These are phyloP conservation scores for Trichoderma koningii DNA, from an alignment of 2,329 filamentous ascomycete genomes.

Conservation along the genomic window DNA sequence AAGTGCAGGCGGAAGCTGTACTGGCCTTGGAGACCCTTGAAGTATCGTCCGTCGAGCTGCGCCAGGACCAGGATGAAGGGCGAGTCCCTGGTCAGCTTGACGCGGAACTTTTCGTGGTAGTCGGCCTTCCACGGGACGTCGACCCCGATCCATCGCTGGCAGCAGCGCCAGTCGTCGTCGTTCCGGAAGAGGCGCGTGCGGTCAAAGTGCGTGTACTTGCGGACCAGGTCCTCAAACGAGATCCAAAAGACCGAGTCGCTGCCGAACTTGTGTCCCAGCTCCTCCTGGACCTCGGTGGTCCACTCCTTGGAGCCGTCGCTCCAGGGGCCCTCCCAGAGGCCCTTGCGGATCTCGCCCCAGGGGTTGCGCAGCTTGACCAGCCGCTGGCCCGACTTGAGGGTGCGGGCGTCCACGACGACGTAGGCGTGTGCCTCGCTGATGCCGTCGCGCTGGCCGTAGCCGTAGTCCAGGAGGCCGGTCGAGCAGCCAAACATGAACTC, in stretches of 20 bases:
- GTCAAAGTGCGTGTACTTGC: slow-evolving; percentile 63
- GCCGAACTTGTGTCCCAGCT: slow-evolving; percentile 61
- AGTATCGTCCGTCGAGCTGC: slow-evolving; percentile 64
- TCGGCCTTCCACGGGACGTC: slow-evolving; percentile 63
- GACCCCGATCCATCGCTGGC: slow-evolving; percentile 62
- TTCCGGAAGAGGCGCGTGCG: slow-evolving; percentile 63
- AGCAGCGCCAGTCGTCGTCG: slow-evolving; percentile 55
- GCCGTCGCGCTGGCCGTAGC: slow-evolving; percentile 61
- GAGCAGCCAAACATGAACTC: slow-evolving; percentile 77
- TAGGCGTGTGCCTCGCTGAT: slow-evolving; percentile 63
- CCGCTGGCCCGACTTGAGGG: slow-evolving; percentile 54
- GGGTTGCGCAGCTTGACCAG: slow-evolving; percentile 62
- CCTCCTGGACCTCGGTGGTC: slow-evolving; percentile 58
- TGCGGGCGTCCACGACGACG: slow-evolving; percentile 60
- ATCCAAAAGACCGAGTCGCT: slow-evolving; percentile 67
- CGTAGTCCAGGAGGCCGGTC: slow-evolving; percentile 63
- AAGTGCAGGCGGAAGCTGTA: slow-evolving; percentile 56
- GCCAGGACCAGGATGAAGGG: slow-evolving; percentile 62
- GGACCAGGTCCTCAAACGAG: slow-evolving; percentile 61
- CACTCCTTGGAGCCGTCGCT: slow-evolving; percentile 63
- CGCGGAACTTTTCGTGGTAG: slow-evolving; percentile 63
- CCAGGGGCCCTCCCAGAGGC: slow-evolving; percentile 62
- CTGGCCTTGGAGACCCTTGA: slow-evolving; percentile 61
- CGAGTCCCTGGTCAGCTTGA: slow-evolving; percentile 57
- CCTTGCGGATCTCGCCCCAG: slow-evolving; percentile 60